Evolutionary conservation across 192 early-diverging fungal species (phyloP), one percentile per base, ranked within the genome.

Genomic region (Funneliformis mosseae): DNA sequence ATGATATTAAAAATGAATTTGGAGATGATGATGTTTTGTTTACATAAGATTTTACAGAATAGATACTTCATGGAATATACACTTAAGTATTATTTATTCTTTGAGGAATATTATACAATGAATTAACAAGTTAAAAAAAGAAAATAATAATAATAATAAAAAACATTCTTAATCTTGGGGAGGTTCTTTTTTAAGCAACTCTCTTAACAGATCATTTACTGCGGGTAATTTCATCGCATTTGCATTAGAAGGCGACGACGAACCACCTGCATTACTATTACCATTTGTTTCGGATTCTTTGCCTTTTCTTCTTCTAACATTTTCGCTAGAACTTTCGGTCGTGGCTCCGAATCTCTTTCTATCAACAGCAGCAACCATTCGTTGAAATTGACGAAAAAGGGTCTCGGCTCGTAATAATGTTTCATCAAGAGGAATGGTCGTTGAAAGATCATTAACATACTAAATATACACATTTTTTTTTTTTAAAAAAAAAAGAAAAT

Each of bases 391-490:
- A 64, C 92, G 87, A 81, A 88, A 95, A 18, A 95, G 83, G 16
- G 94, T 87, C 50, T 96, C 94, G 8, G 96, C 94, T 8, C 92
- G 88, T 80, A 92, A 91, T 2, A 97, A 88, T 9, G 91, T 92
- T 68, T 93, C 91, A 71, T 94, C 89, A 59, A 97, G 79, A 23
- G 91, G 85, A 41, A 97, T 94, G 1, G 91, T 94, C 78, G 88
- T 90, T 38, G 93, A 91, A 39, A 97, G 83, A 81, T 98, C 95
- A 83, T 98, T 95, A 16, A 95, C 91, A 70, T 94, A 97, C 91
- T 93, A 83, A 9, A 42, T 42, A 66, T 80, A 48, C 41, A 25
- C 21, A 28, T 10, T n/a, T 21, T 12, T 41, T 25, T 60, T 28
- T 8, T 18, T 25, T 38, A 7, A 18, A 8, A 23, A 10, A 27